Evolutionary conservation across 2,329 filamentous ascomycete genomes (phyloP), one percentile per base, ranked within the genome.

Genomic region (Chalaropsis ovoidea): DNA sequence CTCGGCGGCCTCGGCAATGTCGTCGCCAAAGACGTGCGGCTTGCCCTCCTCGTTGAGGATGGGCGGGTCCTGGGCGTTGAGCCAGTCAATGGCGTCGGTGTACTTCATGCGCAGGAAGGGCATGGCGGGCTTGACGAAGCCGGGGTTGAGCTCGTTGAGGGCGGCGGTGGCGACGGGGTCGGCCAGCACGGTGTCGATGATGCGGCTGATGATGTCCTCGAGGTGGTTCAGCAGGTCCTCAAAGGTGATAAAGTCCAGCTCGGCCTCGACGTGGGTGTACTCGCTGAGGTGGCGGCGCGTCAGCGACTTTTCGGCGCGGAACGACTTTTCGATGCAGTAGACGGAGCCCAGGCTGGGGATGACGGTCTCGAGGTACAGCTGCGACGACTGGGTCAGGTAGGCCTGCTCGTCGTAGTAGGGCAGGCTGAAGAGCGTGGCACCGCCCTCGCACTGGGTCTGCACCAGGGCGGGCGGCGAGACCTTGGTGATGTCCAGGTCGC

Each of bases 251-350:
- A 94, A 97, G 79, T 97, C 94, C 68, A 99, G 82, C 76, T 99
- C 94, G 67, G 87, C 93, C 78, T 99, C 94, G 70, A 99, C 84
- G 78, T 99, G 94, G 0, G 92, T 95, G 80, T 96, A 99, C 77
- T 99, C 94, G 61, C 90, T 89, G 72, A 99, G 78, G 75, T 99
- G 94, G 72, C 94, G 89, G 68, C 94, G 88, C 62, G 94, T 99
- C 67, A 97, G 81, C 6, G 88, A 93, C 79, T 96, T 96, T 77
- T 99, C 94, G 15, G 94, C 94, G 68, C 94, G 92, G 86, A 99
- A 99, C 1, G 93, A 97, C 76, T 96, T 96, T 77, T 96, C 92
- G 72, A 99, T 93, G 75, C 93, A 97, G 82, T 95, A 99, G 64
- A 96, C 91, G 74, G 96, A 90, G 71, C 94, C 94, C 72, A 97